Evolutionary conservation across 1,284 basidiomycete genomes (phyloP), one percentile per base, ranked within the genome.

Genomic region (Peniophora sp.): DNA sequence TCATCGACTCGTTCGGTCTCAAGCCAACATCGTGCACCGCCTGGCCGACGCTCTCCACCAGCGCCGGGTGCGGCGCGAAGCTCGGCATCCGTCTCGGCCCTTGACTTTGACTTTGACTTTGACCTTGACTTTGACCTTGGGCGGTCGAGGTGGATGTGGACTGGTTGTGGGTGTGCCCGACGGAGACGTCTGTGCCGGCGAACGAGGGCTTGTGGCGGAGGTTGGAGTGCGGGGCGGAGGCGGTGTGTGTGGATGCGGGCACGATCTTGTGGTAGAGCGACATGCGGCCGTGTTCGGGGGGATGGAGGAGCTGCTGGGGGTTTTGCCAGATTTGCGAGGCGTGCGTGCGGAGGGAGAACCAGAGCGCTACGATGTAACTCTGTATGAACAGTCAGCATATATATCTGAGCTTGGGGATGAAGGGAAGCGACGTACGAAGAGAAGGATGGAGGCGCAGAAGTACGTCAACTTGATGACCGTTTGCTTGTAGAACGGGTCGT

Each of bases 291-390:
- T 53, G 47, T 9, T 84, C 76, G 57, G 71, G 78, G 58, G 78
- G 71, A 34, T 90, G 83, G 58, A 94, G 74, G 12, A 94, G 73
- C 54, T 85, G 88, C 61, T 92, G 90, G 2, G 93, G 93, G 62
- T 98, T 98, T 65, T 99, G 95, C 97, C 97, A 99, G 60, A 99
- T 99, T 65, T 99, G 97, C 14, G 90, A 88, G 2, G 97, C 97
- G 65, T 99, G 97, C 0, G 97, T 99, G 44, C 94, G 88, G 17
- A 99, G 81, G 44, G 96, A 98, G 75, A 99, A 99, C 97, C 97
- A 99, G 0, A 99, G 74, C 34, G 97, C 97, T 52, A 99, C 84
- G 44, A 97, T 79, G 68, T 99, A 99, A 0, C 97, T 97, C 92
- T 97, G 56, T 15, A n/a, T n/a, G n/a, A 46, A 18, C 45, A 17